Evolutionary conservation across 345 rosid species (phyloP), one percentile per base, ranked within the genome.

Genomic region (Gossypium raimondii): DNA sequence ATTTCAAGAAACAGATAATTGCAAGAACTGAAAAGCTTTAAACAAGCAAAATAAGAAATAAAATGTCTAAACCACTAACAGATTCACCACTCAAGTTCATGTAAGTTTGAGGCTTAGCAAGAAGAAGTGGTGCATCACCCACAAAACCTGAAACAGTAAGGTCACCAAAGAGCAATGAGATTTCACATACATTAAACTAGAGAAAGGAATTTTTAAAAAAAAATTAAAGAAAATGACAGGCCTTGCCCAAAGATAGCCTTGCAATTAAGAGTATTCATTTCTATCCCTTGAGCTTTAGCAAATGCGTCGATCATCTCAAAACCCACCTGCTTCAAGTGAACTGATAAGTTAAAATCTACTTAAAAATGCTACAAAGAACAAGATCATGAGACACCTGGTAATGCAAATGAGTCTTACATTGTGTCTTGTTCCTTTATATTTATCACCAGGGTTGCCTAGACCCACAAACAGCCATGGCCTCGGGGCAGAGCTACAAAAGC

Each of bases 81-180:
- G 97, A 94, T 87, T 92, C 98, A 60, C 98, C 98, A 45, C 94
- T 94, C 90, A 94, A 79, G 82, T 94, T 94, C 98, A 94, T 94
- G 82, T 89, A 92, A 14, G 97, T 94, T 80, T 89, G 94, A 3
- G 97, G 97, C 86, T 89, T 92, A 25, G 92, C 90, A 14, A 89
- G 82, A 13, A 92, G 81, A 73, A 92, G 81, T 55, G 91, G 89
- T 22, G 82, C 60, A 77, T 86, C 89, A 2, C 75, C 88, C 22
- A 91, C 88, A 78, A 75, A 87, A 78, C 90, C 97, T 89, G 75
- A 64, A 38, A 52, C 12, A 57, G 24, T 60, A 57, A 55, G 11
- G 52, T 62, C 9, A 75, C 38, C 25, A 64, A 50, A 34, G 41
- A 67, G 74, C 64, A 70, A 70, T 73, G 41, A 70, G 52, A 70